Conservation (phyloP, 441 rosid genomes). For the Corymbia calophylla region DNA sequence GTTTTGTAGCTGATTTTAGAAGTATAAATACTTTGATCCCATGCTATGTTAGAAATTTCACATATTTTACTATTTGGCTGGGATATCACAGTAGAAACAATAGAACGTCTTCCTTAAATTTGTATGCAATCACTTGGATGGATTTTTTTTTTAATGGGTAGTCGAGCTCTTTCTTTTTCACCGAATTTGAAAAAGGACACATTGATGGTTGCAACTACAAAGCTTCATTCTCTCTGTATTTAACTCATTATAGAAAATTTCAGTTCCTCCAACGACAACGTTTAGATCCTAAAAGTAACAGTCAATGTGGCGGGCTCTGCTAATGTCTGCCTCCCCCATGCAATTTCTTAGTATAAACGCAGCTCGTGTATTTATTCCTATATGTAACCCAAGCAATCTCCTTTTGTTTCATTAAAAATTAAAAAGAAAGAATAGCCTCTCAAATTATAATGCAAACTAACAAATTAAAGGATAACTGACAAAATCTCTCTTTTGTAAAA, state of each 20-base stretch:
- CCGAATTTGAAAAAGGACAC: not conserved
- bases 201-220: not conserved
- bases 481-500: no score
- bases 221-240: not conserved
- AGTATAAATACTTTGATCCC: no score
- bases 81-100: not conserved
- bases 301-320: not conserved
- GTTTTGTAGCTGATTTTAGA: no score
- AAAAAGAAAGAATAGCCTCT: no score
- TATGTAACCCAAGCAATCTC: not conserved
- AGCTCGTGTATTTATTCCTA: not conserved
- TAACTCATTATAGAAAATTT: not conserved
- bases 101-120: no score
- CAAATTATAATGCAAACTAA: no score
- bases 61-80: not conserved
- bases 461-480: no score
- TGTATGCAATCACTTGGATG: not conserved
- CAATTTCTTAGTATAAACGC: not conserved
- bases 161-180: not conserved
- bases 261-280: not conserved
- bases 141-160: not conserved
- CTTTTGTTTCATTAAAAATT: no score
- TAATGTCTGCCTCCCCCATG: not conserved
- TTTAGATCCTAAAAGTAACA: not conserved
- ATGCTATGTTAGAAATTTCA: not conserved